These are phyloP conservation scores for Oleoguttula mirabilis DNA, from an alignment of 495 filamentous ascomycete genomes.

Conservation along the genomic window DNA sequence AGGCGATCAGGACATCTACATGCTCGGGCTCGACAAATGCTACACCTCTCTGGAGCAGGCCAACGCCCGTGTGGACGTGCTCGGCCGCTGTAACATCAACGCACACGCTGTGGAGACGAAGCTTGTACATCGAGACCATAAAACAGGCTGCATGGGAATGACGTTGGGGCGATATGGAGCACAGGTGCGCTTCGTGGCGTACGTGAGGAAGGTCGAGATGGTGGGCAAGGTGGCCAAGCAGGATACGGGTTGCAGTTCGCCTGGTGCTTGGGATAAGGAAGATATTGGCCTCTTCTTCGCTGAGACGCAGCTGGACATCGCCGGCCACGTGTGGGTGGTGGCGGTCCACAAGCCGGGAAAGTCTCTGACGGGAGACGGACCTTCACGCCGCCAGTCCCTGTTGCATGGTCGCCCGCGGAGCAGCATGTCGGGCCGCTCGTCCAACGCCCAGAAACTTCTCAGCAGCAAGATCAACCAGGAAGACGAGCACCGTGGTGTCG, in stretches of 20 bases:
- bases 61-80: slow-evolving; percentile 9
- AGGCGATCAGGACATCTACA: slow-evolving; percentile 7
- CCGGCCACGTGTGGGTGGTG: slow-evolving; percentile 11
- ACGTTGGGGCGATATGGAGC: background rate
- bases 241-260: background rate
- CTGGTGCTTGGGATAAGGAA: background rate
- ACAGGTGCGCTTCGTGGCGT: slow-evolving; percentile 3
- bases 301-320: background rate
- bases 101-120: slow-evolving; percentile 1
- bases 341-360: slow-evolving; percentile 7
- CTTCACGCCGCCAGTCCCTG: no score
- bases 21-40: slow-evolving; percentile 11
- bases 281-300: background rate
- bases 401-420: no score
- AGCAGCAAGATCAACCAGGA: no score
- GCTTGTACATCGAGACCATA: background rate
- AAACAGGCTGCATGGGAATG: slow-evolving; percentile 3
- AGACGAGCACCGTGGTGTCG: background rate
- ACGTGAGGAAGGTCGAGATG: slow-evolving; percentile 3
- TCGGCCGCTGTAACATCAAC: slow-evolving; percentile 4
- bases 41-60: slow-evolving; percentile 8
- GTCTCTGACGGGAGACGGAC: no score
- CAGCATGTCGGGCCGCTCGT: no score
- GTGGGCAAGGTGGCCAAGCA: background rate
- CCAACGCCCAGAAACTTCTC: no score